Base-by-base conservation (phyloP, 2,329 filamentous ascomycete species). In the Colletotrichum godetiae region DNA sequence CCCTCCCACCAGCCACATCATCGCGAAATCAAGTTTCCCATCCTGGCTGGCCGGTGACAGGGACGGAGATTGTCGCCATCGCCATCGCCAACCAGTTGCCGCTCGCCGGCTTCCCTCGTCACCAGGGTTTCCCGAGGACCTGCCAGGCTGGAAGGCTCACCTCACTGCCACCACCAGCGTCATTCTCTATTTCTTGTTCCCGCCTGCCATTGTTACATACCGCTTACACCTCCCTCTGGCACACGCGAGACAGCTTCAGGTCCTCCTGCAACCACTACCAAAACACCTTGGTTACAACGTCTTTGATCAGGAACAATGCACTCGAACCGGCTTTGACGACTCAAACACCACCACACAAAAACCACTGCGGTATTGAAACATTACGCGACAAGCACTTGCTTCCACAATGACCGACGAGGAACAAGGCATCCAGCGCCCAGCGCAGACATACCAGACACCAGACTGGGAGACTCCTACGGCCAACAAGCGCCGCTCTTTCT, bases 391-490 rank as follows among this genome's bases (percentile, higher is more conserved):
- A 12, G 31, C 55, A 19, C 13, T 57, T 1, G 10, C 55, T 8
- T 0, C 4, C 4, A 42, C 59, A 55, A 70, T 70, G 68, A 42
- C 62, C 31, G 68, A 70, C 62, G 68, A 66, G 52, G 68, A 70
- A 59, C 68, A 70, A 12, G 62, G 53, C 29, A 35, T 60, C 55
- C 68, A 42, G 37, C 68, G 46, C 56, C 68, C 68, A 12, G 55
- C 68, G 61, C 68, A 70, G 67, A 60, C n/a, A 1, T 69, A 55
- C 53, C 70, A 73, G 53, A 69, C 70, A 19, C 70, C 70, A 15
- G 70, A 69, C 10, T 73, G 70, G 70, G 70, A 73, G 55, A 61
- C 59, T 3, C 65, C 65, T 13, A 29, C 33, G 27, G 13, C 61
- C 27, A 72, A 63, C 24, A 68, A 68, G 67, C 67, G 67, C 8